Evolutionary conservation across 345 rosid genomes (phyloP).

Genomic region (Hibiscus tridactylites): DNA sequence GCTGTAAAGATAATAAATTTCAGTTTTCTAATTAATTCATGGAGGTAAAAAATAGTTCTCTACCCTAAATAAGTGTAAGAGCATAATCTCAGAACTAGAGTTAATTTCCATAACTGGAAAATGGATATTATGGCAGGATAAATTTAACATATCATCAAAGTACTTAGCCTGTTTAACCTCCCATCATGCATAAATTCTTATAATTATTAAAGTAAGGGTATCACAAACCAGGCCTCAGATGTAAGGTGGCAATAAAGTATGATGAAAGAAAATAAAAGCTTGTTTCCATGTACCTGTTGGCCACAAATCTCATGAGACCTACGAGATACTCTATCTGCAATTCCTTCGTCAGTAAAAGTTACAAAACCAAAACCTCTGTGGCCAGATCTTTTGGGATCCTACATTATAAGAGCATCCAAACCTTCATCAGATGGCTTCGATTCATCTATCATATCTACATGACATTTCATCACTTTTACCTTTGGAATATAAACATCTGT

Average conservation of each 20-base stretch:
- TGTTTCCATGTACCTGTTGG: conserved; percentile 56
- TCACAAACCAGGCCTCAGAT: neutral
- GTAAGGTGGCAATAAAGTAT: neutral
- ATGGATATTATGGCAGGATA: neutral
- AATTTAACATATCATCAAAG: neutral
- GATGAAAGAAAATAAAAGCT: neutral
- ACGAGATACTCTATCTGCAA: conserved; percentile 82
- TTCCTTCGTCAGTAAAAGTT: conserved; percentile 87
- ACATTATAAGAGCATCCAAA: conserved; percentile 10
- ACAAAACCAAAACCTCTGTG: conserved; percentile 97
- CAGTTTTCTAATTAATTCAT: no score
- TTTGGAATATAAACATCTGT: conserved; percentile 88
- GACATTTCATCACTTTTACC: conserved; percentile 21
- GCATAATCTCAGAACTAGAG: neutral
- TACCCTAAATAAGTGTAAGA: no score
- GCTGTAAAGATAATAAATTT: no score
- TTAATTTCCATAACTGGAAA: neutral
- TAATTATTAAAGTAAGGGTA: neutral
- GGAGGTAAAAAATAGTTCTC: no score
- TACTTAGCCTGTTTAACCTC: neutral
- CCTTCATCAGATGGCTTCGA: neutral
- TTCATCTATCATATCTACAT: neutral
- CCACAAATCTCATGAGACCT: conserved; percentile 96
- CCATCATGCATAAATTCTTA: neutral
- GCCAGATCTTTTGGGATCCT: conserved; percentile 91